phyloP scores from a whole-genome alignment of 2,329 filamentous ascomycete genomes.

The Sporothrix pallida region DNA sequence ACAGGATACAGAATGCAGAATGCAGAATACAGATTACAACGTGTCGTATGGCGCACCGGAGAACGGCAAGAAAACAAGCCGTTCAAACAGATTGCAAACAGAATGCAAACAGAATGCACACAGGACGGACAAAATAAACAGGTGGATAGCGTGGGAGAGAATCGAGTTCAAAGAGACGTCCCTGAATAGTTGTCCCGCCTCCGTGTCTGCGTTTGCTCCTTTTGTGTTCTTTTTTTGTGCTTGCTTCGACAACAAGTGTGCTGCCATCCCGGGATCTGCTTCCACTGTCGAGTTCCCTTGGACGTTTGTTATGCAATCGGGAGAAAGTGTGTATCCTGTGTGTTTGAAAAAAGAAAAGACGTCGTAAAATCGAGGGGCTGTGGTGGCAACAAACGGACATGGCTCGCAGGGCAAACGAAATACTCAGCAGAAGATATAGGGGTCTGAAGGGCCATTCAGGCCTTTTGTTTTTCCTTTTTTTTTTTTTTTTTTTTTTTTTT shows the following conservation, averaged over 20 bases:
- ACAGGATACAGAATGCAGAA: neutral
- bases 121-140: too few relatives aligned
- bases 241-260: neutral
- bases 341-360: too few relatives aligned
- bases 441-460: neutral
- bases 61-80: neutral
- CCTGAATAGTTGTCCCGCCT: neutral
- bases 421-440: neutral
- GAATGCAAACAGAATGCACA: neutral
- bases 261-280: neutral
- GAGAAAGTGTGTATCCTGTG: too few relatives aligned
- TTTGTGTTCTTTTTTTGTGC: neutral
- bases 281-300: neutral
- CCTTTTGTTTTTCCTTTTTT: neutral
- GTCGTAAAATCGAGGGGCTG: too few relatives aligned
- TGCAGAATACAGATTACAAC: too few relatives aligned
- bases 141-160: too few relatives aligned
- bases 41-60: neutral
- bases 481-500: neutral
- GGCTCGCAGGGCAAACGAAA: neutral
- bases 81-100: conserved; percentile 3
- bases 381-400: too few relatives aligned
- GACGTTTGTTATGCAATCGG: too few relatives aligned
- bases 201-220: neutral
- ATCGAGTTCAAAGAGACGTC: neutral